These are phyloP conservation scores for Hygrophoropsis aurantiaca DNA, from an alignment of 768 basidiomycete species.

Conservation along the genomic window DNA sequence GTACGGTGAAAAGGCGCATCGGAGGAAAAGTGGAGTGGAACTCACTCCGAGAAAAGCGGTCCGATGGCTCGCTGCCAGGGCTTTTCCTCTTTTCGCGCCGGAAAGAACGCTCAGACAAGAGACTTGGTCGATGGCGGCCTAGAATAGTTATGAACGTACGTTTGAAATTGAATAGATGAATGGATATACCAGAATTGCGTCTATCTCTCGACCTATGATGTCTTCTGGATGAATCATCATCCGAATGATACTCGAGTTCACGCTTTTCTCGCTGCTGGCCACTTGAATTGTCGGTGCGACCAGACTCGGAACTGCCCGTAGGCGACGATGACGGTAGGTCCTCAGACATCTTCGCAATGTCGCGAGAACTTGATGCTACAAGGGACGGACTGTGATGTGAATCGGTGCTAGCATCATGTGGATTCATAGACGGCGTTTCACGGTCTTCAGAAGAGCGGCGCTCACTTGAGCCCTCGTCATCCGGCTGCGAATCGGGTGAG, in stretches of 20 bases:
- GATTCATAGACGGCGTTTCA: constrained; percentile 15
- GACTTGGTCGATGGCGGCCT: not conserved
- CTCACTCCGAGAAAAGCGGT: too few species aligned
- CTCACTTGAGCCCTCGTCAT: not conserved
- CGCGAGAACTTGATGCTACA: constrained; percentile 1
- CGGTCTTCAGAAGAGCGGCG: constrained; percentile 1
- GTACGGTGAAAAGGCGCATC: too few species aligned
- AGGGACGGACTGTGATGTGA: constrained; percentile 3
- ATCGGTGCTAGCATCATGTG: constrained; percentile 6
- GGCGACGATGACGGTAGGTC: constrained; percentile 6
- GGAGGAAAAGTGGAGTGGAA: too few species aligned
- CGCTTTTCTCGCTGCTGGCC: constrained; percentile 16
- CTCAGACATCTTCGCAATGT: constrained; percentile 7
- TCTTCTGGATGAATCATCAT: not conserved
- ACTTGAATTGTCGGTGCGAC: constrained; percentile 13
- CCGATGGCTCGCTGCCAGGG: too few species aligned
- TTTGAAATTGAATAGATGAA: constrained; percentile 5
- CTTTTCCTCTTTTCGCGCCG: too few species aligned
- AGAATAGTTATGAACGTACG: not conserved
- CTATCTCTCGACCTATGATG: not conserved
- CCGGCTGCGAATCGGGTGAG: not conserved
- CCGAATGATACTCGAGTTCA: constrained; percentile 8
- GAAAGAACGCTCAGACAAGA: too few species aligned
- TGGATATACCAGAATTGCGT: constrained; percentile 2
- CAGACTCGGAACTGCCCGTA: constrained; percentile 9